Evolutionary conservation across 176 grass and related monocot genomes (phyloP).

Genomic region (Oryza rufipogon): DNA sequence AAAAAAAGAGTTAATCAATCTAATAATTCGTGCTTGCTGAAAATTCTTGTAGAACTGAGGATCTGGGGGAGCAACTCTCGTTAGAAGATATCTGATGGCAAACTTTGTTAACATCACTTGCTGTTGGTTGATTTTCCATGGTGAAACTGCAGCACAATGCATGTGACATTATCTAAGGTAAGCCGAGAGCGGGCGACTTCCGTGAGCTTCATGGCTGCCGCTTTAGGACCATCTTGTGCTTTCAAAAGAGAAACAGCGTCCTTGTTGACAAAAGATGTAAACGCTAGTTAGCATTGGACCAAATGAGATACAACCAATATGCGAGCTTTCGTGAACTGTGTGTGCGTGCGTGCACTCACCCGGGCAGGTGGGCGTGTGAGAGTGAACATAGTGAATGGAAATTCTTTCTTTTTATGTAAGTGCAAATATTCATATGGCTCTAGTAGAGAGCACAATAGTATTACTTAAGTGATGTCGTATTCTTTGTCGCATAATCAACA

Average conservation of each 20-base stretch:
- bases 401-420: not conserved
- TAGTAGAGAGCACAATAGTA: not conserved
- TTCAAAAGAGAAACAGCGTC: conserved; percentile 58
- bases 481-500: not conserved
- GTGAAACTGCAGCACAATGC: conserved; percentile 68
- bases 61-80: not conserved
- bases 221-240: conserved; percentile 55
- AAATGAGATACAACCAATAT: not conserved
- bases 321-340: not conserved
- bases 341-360: not conserved
- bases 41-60: not conserved
- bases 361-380: not conserved
- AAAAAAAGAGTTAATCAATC: no score
- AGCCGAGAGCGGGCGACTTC: conserved; percentile 49
- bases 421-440: not conserved
- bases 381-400: not conserved
- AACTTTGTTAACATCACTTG: conserved; percentile 12
- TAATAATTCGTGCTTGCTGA: not conserved
- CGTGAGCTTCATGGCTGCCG: conserved; percentile 59
- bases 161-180: conserved; percentile 76
- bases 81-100: not conserved
- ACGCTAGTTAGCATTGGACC: conserved; percentile 20
- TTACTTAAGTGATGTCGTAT: not conserved
- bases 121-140: conserved; percentile 32
- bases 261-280: conserved; percentile 45